phyloP scores from a whole-genome alignment of 192 early-diverging fungal genomes.

The Entophlyctis luteolus region DNA sequence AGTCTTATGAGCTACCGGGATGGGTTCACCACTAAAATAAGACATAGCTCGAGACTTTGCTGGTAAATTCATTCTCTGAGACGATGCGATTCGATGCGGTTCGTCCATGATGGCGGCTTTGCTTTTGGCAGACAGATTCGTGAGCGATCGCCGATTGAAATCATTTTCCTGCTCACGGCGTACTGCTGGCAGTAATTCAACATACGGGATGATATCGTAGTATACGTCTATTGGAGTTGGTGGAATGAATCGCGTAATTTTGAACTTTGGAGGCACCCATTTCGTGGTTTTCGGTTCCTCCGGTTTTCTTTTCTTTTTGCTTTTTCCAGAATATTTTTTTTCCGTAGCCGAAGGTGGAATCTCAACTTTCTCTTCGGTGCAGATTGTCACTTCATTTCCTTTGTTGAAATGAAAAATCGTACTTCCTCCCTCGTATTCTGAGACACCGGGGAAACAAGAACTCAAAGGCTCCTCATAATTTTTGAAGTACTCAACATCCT shows the following conservation, averaged over 20 bases:
- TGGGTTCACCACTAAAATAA: too few species aligned
- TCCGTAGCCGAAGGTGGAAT: neutral
- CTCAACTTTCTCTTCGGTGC: neutral
- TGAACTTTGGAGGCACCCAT: neutral
- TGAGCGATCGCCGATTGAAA: too few species aligned
- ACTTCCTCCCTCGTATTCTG: neutral
- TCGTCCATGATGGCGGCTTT: too few species aligned
- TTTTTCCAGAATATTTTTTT: neutral
- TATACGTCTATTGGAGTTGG: conserved; percentile 10
- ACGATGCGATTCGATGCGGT: too few species aligned
- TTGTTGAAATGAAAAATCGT: neutral
- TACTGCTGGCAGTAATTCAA: neutral
- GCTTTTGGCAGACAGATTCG: too few species aligned
- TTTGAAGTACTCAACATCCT: neutral
- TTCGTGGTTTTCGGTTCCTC: neutral
- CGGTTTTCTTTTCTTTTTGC: conserved; percentile 7
- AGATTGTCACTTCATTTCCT: neutral
- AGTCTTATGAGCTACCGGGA: too few species aligned
- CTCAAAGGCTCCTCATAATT: neutral
- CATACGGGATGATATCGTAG: conserved; percentile 12
- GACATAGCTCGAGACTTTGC: too few species aligned
- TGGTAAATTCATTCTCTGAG: too few species aligned
- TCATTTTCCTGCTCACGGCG: too few species aligned
- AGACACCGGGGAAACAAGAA: neutral
- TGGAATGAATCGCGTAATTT: neutral